Evolutionary conservation across 768 basidiomycete species (phyloP), one percentile per base, ranked within the genome.

Genomic region (Cantharellus cinnabarinus): DNA sequence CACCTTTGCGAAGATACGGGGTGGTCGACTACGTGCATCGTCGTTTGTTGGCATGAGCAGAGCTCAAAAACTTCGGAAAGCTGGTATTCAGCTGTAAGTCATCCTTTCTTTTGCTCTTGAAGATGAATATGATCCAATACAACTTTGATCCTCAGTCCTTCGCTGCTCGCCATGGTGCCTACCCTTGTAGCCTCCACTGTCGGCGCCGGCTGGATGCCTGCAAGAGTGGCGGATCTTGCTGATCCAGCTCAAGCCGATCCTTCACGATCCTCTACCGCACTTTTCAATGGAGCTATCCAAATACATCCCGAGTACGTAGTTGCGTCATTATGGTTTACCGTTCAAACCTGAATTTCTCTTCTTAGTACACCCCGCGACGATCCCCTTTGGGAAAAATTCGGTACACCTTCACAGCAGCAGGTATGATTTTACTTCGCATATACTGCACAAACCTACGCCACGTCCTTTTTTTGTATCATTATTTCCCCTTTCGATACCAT

Each of bases 21-120:
- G 94, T 41, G 93, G 82, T n/a, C 83, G 93, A 60, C 70, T 90
- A 52, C 80, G 87, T 41, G 82, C 85, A 3, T 89, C 88, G 2
- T 84, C 83, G 2, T 85, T 91, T 65, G 87, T 93, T 44, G 74
- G 79, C 66, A 88, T 85, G 74, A 86, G 83, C 62, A 79, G 89
- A 48, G 75, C 75, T 3, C 77, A 78, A 34, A 52, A 71, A 53
- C 69, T 79, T 44, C 72, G 79, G 37, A 73, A 76, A 29, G 74
- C 66, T 39, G 66, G 65, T 50, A 76, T 55, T 70, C 73, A 38
- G 72, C 64, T 61, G 71, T 66, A 62, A 53, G 64, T 61, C 38
- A 70, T 37, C 65, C 73, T 60, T 29, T 65, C 5, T 54, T 7
- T 62, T 29, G 50, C 44, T 52, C 4, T 63, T 59, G 20, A 29